phyloP scores from a whole-genome alignment of 257 asterid species.

The Solanum bulbocastanum region DNA sequence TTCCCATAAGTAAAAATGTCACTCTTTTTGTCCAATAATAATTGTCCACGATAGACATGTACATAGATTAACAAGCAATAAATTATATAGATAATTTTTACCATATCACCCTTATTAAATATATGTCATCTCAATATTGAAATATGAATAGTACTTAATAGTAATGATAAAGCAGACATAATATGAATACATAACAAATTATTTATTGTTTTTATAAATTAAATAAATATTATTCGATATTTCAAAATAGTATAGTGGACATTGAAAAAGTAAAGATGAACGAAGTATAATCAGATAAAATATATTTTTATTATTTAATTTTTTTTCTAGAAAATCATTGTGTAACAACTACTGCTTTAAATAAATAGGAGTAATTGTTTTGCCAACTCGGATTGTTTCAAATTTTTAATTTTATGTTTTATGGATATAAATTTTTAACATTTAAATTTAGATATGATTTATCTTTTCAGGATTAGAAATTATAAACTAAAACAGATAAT shows the following conservation, averaged over 20 bases:
- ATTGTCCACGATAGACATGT: not conserved
- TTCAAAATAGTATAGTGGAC: not conserved
- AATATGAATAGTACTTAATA: not conserved
- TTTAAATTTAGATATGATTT: not conserved
- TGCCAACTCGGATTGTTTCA: not conserved
- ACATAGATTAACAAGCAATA: not conserved
- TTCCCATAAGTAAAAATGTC: no score
- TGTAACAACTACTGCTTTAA: not conserved
- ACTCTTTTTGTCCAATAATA: not conserved
- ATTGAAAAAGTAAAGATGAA: not conserved
- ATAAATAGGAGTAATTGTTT: not conserved
- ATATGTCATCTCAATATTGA: not conserved
- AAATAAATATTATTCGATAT: no score
- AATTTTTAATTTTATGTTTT: no score
- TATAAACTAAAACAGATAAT: no score
- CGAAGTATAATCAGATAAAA: no score
- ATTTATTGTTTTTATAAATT: no score
- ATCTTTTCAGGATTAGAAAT: no score
- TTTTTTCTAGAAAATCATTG: not conserved
- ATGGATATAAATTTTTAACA: no score
- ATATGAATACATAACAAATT: not conserved
- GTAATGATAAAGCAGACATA: not conserved
- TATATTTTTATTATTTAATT: no score
- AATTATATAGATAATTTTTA: no score
- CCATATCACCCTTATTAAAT: not conserved